Evolutionary conservation across 805 yeast genomes (phyloP), one percentile per base, ranked within the genome.

Genomic region (Sugiyamaella valdiviana): DNA sequence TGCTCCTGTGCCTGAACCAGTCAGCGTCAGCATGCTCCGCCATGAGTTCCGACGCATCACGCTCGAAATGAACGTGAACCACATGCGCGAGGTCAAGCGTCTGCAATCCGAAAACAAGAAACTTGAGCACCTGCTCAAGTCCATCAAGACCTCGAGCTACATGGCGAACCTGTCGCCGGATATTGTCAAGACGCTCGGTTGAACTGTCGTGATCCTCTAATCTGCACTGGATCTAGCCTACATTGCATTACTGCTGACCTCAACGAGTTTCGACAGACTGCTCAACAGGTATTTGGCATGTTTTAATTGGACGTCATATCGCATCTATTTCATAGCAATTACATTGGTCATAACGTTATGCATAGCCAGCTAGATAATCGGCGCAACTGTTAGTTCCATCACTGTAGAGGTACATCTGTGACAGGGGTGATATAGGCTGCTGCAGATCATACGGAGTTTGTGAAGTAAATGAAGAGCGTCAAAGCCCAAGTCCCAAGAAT

Each of bases 1-100:
- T 26, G 14, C 36, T 15, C 24, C 10, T 6, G 2, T 17, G 26
- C 7, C 44, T 19, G 58, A 53, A 22, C 49, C 62, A 0, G 39
- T 46, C 12, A 55, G 60, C 29, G 60, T 63, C 24, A 52, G 64
- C 9, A 42, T 60, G 3, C 52, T 66, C 37, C 61, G 68, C 39
- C 64, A 63, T 42, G 66, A 67, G 51, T 66, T 67, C 55, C 53
- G 65, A 19, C 52, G 51, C 37, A 63, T 65, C 35, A 53, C 65
- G 2, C 52, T 51, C 29, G 67, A 63, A 10, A 55, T 66, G 21
- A 56, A 57, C 36, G 45, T 49, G 2, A 54, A 58, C 43, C 67
- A 66, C 42, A 48, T 54, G 35, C 42, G 46, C 36, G 66, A 61
- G 44, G 22, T 65, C 37, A 50, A 60, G 29, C 49, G 50, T 24